Base-by-base conservation (phyloP, 192 early-diverging fungal species). In the Gigaspora rosea region DNA sequence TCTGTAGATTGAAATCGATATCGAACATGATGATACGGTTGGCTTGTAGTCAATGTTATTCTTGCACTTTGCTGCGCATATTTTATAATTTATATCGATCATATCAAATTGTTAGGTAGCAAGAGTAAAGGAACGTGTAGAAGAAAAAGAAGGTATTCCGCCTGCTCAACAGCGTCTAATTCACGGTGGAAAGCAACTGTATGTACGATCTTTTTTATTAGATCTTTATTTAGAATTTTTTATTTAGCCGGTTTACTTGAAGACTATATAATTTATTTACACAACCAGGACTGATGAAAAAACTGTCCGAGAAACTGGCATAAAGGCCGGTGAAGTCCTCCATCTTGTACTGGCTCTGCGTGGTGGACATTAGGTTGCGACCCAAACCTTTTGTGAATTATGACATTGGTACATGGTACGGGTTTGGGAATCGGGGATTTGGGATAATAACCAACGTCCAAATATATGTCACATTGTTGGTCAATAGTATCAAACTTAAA, bases 121-220 rank as follows among this genome's bases (percentile, higher is more conserved):
- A 50, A 85, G 93, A 52, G 93, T 99, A 85, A 98, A 98, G 84
- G 91, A 97, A 76, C 85, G 90, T 73, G 91, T 99, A 57, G 95
- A 98, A 78, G 95, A 95, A 83, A 97, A 97, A 85, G 96, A 97
- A 80, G 97, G 96, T 70, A 99, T 99, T 73, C 96, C 97, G 7
- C 96, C 96, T 36, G 86, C 91, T 18, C 97, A 99, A 82, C 97
- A 99, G 78, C 90, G 97, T 73, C 83, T 99, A 51, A 99, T 98
- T 85, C 96, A 92, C 78, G 88, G 92, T 72, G 96, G 96, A 71
- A 96, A 94, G 85, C 96, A 98, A 87, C 91, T 98, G 92, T 95
- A 87, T 82, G 85, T 78, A 33, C 47, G 16, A 16, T 61, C 36
- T 41, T 41, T 7, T 41, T 59, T 20, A 27, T 27, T 27, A 41